Percentiles rank a stretch among this genome's conserved stretches.
Evolutionary conservation across 805 yeast species (phyloP).

Genomic region (Teunomyces aglyptinius): DNA sequence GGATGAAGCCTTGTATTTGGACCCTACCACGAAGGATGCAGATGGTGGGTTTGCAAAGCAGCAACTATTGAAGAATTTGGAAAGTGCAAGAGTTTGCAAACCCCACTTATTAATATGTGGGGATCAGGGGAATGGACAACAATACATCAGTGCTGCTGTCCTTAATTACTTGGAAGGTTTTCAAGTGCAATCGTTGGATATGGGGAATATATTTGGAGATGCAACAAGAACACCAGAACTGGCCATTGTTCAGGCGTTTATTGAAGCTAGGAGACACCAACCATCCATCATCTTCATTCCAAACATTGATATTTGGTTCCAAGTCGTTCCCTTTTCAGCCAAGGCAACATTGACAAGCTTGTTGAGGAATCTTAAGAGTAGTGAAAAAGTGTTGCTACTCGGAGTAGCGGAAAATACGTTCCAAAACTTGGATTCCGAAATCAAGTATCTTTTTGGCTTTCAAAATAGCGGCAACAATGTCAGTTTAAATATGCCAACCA

Average conservation of each 20-base stretch:
- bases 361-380: slow-evolving; percentile 63
- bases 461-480: slow-evolving; percentile 46
- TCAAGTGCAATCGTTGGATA: slow-evolving; percentile 81
- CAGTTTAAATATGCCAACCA: slow-evolving; percentile 41
- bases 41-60: slow-evolving; percentile 72
- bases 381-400: slow-evolving; percentile 70
- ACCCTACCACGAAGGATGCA: slow-evolving; percentile 51
- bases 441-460: slow-evolving; percentile 58
- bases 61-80: slow-evolving; percentile 51
- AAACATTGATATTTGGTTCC: slow-evolving; percentile 72
- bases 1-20: slow-evolving; percentile 68
- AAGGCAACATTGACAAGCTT: slow-evolving; percentile 70
- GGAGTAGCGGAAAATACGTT: slow-evolving; percentile 62
- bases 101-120: slow-evolving; percentile 82
- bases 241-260: slow-evolving; percentile 74
- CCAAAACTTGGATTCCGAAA: slow-evolving; percentile 43
- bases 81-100: slow-evolving; percentile 65
- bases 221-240: slow-evolving; percentile 80
- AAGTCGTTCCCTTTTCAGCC: slow-evolving; percentile 65
- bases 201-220: slow-evolving; percentile 75
- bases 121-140: slow-evolving; percentile 78
- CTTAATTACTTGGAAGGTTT: slow-evolving; percentile 83
- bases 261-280: slow-evolving; percentile 85
- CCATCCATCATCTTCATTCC: slow-evolving; percentile 87
- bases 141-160: slow-evolving; percentile 78